Conservation (phyloP, 2,329 filamentous ascomycete species). For the Emergomyces africanus region DNA sequence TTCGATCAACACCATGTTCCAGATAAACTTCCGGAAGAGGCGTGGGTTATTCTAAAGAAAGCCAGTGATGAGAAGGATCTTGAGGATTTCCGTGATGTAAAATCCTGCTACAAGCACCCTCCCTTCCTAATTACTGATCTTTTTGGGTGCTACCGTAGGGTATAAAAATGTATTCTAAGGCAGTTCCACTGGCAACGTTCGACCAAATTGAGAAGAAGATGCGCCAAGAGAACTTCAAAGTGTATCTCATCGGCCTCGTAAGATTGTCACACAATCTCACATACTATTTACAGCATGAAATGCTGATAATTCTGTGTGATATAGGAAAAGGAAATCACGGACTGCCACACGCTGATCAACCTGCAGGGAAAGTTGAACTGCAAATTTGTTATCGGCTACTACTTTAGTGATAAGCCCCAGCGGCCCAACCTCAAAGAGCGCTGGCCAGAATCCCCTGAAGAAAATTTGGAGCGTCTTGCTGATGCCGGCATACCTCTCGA, state of each 20-base stretch:
- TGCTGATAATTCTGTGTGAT: slow-evolving; percentile 7
- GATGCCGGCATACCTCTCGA: slow-evolving; percentile 41
- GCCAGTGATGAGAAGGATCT: slow-evolving; percentile 39
- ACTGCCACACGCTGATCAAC: slow-evolving; percentile 39
- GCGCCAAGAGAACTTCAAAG: slow-evolving; percentile 33
- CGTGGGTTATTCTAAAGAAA: slow-evolving; percentile 38
- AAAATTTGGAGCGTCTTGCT: slow-evolving; percentile 39
- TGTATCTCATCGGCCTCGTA: slow-evolving; percentile 42
- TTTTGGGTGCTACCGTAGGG: slow-evolving; percentile 5
- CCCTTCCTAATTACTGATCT: background rate
- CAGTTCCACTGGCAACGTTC: slow-evolving; percentile 33
- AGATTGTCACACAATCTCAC: slow-evolving; percentile 4
- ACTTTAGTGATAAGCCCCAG: slow-evolving; percentile 33
- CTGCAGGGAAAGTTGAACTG: slow-evolving; percentile 40
- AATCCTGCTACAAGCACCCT: background rate
- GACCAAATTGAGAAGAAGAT: slow-evolving; percentile 39
- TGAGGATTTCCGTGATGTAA: slow-evolving; percentile 37
- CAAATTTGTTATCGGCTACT: slow-evolving; percentile 39
- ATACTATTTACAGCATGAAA: background rate
- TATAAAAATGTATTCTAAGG: slow-evolving; percentile 40
- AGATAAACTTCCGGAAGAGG: slow-evolving; percentile 36
- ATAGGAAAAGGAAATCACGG: slow-evolving; percentile 30
- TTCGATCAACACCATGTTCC: slow-evolving; percentile 33
- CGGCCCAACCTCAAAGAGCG: slow-evolving; percentile 33
- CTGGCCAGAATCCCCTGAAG: slow-evolving; percentile 38